Conservation (phyloP, 2,329 filamentous ascomycete genomes). For the Aspergillus floridensis region DNA sequence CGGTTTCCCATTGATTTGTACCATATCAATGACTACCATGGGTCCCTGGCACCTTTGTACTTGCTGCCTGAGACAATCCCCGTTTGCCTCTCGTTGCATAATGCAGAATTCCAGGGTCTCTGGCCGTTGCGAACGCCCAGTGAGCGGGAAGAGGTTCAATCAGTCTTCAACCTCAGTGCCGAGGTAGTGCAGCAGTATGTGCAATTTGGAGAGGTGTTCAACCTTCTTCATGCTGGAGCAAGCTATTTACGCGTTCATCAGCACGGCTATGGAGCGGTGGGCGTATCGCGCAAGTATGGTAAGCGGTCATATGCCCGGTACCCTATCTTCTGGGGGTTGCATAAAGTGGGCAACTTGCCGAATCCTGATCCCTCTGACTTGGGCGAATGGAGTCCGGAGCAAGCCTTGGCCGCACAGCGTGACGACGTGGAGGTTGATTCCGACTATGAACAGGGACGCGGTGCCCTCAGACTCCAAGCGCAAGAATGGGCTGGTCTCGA, state of each 20-base stretch:
- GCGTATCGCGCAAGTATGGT: conserved; percentile 66
- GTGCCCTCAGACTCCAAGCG: conserved; percentile 57
- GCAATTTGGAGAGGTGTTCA: conserved; percentile 67
- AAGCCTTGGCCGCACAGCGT: conserved; percentile 48
- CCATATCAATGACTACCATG: conserved; percentile 65
- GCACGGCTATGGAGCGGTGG: conserved; percentile 64
- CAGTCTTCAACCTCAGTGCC: conserved; percentile 59
- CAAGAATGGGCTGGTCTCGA: conserved; percentile 65
- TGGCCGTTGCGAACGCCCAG: conserved; percentile 63
- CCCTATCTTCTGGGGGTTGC: conserved; percentile 66
- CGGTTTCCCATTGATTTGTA: conserved; percentile 63
- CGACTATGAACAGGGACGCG: conserved; percentile 53
- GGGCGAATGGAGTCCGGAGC: conserved; percentile 54
- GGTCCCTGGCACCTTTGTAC: conserved; percentile 61
- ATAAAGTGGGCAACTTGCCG: conserved; percentile 59
- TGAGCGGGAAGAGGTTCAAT: conserved; percentile 61
- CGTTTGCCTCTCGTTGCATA: conserved; percentile 62
- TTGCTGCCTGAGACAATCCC: conserved; percentile 62
- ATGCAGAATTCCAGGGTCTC: conserved; percentile 66
- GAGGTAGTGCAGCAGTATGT: conserved; percentile 59
- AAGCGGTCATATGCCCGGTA: conserved; percentile 65
- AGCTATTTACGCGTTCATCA: conserved; percentile 65
- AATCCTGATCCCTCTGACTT: conserved; percentile 62
- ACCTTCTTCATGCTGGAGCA: conserved; percentile 62
- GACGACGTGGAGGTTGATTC: conserved; percentile 52